phyloP scores from a whole-genome alignment of 106 monocot genomes.

The Phalaenopsis equestris region DNA sequence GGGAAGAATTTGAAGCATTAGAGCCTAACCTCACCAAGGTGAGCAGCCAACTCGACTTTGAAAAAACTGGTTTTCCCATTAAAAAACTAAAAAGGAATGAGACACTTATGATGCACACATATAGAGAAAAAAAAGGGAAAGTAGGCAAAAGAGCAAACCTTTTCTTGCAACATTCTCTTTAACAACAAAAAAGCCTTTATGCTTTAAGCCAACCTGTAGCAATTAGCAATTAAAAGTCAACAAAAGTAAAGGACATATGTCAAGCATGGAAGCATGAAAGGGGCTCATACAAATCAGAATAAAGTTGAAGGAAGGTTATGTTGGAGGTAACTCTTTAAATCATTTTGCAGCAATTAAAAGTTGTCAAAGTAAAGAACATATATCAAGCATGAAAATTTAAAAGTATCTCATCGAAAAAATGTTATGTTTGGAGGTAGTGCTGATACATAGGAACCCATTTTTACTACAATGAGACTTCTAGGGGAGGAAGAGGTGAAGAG shows the following conservation, averaged over 20 bases:
- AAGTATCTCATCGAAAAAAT: not conserved
- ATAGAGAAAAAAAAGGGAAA: not conserved
- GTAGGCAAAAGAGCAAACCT: constrained; percentile 26
- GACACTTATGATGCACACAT: not conserved
- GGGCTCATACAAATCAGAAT: not conserved
- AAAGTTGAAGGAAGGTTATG: not conserved
- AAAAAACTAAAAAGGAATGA: not conserved
- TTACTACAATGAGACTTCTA: not conserved
- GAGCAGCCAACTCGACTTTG: too few relatives aligned
- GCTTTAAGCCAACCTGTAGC: constrained; percentile 72
- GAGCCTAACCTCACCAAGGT: too few relatives aligned
- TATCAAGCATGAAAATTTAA: not conserved
- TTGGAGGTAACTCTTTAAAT: constrained; percentile 45
- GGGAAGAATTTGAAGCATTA: too few relatives aligned
- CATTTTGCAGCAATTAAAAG: constrained; percentile 34
- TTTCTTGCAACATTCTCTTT: constrained; percentile 85
- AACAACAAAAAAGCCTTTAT: constrained; percentile 77
- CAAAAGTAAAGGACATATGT: not conserved
- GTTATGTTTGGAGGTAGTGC: not conserved
- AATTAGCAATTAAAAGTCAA: constrained; percentile 11
- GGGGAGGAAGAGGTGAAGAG: not conserved
- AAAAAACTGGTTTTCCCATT: not conserved
- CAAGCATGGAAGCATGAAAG: not conserved
- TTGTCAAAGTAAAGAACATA: not conserved
- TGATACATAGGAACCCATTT: not conserved